Evolutionary conservation across 2,329 filamentous ascomycete genomes (phyloP).

Genomic region (Salinomyces thailandicus): DNA sequence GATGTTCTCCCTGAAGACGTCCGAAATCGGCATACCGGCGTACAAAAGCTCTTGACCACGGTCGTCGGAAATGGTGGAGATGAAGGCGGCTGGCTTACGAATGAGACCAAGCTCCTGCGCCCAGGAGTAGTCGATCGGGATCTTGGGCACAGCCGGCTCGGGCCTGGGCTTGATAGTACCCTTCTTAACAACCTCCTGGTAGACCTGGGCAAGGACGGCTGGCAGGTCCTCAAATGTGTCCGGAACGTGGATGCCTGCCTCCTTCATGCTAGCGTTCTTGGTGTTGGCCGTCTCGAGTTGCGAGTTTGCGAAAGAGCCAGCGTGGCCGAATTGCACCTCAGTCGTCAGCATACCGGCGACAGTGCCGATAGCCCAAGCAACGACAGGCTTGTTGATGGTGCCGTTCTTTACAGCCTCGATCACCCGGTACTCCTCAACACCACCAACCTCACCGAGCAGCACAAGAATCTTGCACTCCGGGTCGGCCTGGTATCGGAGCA

Average conservation of each 20-base stretch:
- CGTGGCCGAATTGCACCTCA: slow-evolving; percentile 98
- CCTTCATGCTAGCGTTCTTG: slow-evolving; percentile 97
- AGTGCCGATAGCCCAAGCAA: slow-evolving; percentile 98
- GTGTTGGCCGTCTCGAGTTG: slow-evolving; percentile 91
- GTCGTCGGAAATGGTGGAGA: slow-evolving; percentile 98
- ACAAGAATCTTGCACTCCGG: slow-evolving; percentile 96
- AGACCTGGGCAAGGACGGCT: slow-evolving; percentile 62
- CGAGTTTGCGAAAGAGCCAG: slow-evolving; percentile 97
- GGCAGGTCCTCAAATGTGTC: slow-evolving; percentile 97
- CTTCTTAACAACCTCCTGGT: slow-evolving; percentile 75
- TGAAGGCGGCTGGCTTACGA: slow-evolving; percentile 98
- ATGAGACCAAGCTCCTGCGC: slow-evolving; percentile 98
- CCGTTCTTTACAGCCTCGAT: slow-evolving; percentile 96
- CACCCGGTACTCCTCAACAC: slow-evolving; percentile 99
- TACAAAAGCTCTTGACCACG: slow-evolving; percentile 98
- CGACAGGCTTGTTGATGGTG: slow-evolving; percentile 93
- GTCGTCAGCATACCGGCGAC: slow-evolving; percentile 99
- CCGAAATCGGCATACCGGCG: slow-evolving; percentile 98
- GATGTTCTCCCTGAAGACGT: slow-evolving; percentile 98
- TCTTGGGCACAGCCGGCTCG: slow-evolving; percentile 94
- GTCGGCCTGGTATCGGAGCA: slow-evolving; percentile 92
- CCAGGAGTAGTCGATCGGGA: slow-evolving; percentile 99
- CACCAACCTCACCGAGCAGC: slow-evolving; percentile 94
- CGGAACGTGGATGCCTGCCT: slow-evolving; percentile 88
- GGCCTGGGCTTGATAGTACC: slow-evolving; percentile 76